Evolutionary conservation across 2,329 filamentous ascomycete genomes (phyloP).

Genomic region (Metarhizium album): DNA sequence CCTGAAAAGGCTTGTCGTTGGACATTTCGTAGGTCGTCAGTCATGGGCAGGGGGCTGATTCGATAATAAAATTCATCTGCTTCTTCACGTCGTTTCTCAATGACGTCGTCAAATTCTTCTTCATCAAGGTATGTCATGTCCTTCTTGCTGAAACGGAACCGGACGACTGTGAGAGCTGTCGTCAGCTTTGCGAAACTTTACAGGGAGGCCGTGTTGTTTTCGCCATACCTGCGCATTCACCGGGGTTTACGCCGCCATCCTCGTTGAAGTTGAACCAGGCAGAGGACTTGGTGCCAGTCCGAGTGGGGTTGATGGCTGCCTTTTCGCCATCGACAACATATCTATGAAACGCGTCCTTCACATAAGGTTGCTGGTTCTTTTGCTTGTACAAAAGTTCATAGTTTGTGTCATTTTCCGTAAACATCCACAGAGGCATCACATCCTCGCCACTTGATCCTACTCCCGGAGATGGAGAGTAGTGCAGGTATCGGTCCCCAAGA

Average conservation of each 20-base stretch:
- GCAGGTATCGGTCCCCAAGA: slow-evolving; percentile 72
- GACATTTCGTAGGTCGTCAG: slow-evolving; percentile 87
- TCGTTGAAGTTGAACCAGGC: slow-evolving; percentile 92
- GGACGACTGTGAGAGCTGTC: slow-evolving; percentile 50
- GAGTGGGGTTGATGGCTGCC: slow-evolving; percentile 67
- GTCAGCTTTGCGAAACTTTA: neutral
- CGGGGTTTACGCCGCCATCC: slow-evolving; percentile 73
- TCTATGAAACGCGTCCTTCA: slow-evolving; percentile 92
- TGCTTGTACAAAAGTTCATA: slow-evolving; percentile 64
- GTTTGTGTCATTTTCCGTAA: slow-evolving; percentile 95
- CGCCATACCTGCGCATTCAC: slow-evolving; percentile 72
- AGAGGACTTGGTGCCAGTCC: slow-evolving; percentile 75
- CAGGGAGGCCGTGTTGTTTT: neutral
- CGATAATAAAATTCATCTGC: slow-evolving; percentile 94
- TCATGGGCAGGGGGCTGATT: slow-evolving; percentile 86
- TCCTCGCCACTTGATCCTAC: slow-evolving; percentile 70
- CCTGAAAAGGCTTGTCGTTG: slow-evolving; percentile 89
- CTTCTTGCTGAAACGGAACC: slow-evolving; percentile 75
- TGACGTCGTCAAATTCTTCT: slow-evolving; percentile 81
- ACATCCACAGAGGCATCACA: slow-evolving; percentile 74
- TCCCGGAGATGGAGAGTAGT: slow-evolving; percentile 83
- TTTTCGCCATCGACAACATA: slow-evolving; percentile 76
- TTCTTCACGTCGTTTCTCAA: slow-evolving; percentile 77
- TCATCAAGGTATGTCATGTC: slow-evolving; percentile 76
- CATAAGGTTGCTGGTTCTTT: slow-evolving; percentile 70